phyloP scores from a whole-genome alignment of 1,284 basidiomycete genomes.

The Pterula multifida region DNA sequence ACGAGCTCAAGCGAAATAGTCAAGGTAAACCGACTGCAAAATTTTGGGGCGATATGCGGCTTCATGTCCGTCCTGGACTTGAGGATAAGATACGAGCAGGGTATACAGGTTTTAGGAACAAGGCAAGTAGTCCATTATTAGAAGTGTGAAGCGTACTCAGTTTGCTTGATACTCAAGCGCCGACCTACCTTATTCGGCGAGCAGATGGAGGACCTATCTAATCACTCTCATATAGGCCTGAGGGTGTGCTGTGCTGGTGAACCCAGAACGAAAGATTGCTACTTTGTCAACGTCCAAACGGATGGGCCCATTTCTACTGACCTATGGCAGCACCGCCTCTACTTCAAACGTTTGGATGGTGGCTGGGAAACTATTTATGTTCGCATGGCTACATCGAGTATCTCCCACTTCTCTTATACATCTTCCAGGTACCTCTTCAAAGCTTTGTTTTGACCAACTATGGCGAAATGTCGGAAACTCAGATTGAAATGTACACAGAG shows the following conservation, averaged over 20 bases:
- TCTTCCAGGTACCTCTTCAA: slow-evolving; percentile 60
- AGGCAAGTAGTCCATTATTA: slow-evolving; percentile 37
- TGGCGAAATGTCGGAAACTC: slow-evolving; percentile 58
- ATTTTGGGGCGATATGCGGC: slow-evolving; percentile 68
- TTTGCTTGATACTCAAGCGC: slow-evolving; percentile 28
- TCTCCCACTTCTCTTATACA: slow-evolving; percentile 1
- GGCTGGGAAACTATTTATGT: slow-evolving; percentile 82
- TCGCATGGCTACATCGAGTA: slow-evolving; percentile 17
- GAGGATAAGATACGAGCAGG: slow-evolving; percentile 57
- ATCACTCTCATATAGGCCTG: slow-evolving; percentile 68
- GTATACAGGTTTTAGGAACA: slow-evolving; percentile 80
- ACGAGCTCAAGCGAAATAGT: slow-evolving; percentile 30
- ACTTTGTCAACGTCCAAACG: slow-evolving; percentile 86
- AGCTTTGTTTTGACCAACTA: slow-evolving; percentile 78
- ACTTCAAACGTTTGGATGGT: slow-evolving; percentile 58
- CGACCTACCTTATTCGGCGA: slow-evolving; percentile 74
- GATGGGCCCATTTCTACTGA: slow-evolving; percentile 68
- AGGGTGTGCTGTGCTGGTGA: slow-evolving; percentile 65
- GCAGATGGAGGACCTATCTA: slow-evolving; percentile 68
- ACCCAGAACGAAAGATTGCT: slow-evolving; percentile 58
- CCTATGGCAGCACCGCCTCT: slow-evolving; percentile 83
- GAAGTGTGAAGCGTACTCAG: slow-evolving; percentile 18
- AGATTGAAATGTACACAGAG: slow-evolving; percentile 67
- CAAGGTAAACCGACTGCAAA: slow-evolving; percentile 37
- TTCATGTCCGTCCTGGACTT: slow-evolving; percentile 48